These are phyloP conservation scores for Rhodotorula sp. DNA, from an alignment of 1,284 basidiomycete genomes.

Conservation along the genomic window DNA sequence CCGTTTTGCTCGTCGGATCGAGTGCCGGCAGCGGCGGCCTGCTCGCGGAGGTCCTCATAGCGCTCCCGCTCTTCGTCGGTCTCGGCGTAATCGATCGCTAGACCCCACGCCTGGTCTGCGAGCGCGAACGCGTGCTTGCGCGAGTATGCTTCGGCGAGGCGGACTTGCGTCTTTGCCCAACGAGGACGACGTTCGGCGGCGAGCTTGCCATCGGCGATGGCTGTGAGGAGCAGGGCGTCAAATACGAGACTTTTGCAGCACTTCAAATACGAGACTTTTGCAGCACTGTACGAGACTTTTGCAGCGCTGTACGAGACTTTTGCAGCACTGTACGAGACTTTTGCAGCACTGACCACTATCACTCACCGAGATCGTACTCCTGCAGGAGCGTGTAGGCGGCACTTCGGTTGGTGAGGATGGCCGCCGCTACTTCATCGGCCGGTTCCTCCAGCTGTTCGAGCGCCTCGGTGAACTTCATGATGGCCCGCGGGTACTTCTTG, in stretches of 20 bases:
- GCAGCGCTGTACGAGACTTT: too few relatives aligned
- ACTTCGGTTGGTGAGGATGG: neutral
- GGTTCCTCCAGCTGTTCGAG: neutral
- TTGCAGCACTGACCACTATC: too few relatives aligned
- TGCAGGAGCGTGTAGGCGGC: neutral
- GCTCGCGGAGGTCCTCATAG: neutral
- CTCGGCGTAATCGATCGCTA: neutral
- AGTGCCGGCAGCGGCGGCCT: neutral
- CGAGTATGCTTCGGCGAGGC: conserved; percentile 2
- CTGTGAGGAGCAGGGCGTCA: neutral
- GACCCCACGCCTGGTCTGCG: neutral
- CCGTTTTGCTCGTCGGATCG: too few relatives aligned
- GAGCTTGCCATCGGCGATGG: neutral
- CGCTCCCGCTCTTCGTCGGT: neutral
- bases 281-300: too few relatives aligned
- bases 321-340: too few relatives aligned
- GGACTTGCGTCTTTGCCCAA: neutral
- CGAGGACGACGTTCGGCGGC: neutral
- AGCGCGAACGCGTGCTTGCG: neutral
- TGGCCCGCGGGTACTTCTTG: neutral
- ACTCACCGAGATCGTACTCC: neutral
- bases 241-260: neutral
- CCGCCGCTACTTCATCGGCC: neutral
- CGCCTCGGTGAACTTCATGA: neutral
- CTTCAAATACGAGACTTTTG: too few relatives aligned